Evolutionary conservation across 495 filamentous ascomycete genomes (phyloP).

Genomic region (Haplographium delicatum): DNA sequence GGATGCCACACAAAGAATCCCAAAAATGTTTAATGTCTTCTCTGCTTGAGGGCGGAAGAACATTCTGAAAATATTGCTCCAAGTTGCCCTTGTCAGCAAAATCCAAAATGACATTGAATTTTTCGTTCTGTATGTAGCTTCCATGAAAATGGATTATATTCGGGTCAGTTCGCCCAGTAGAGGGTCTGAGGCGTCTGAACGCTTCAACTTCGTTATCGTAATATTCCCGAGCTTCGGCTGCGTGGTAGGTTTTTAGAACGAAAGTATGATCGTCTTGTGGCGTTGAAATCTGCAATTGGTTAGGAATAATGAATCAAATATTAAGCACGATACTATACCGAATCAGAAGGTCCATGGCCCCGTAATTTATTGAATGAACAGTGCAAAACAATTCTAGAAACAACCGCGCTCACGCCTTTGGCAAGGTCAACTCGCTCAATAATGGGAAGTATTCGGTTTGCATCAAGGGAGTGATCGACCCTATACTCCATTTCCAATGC

Average conservation of each 20-base stretch:
- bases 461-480: slow-evolving; percentile 9
- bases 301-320: too few species aligned
- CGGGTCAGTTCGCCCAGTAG: slow-evolving; percentile 9
- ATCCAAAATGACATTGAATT: slow-evolving; percentile 37
- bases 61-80: slow-evolving; percentile 29
- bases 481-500: slow-evolving; percentile 9
- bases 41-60: slow-evolving; percentile 20
- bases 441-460: slow-evolving; percentile 27
- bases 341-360: too few species aligned
- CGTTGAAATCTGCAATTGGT: background rate
- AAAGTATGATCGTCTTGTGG: slow-evolving; percentile 24
- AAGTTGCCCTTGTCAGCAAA: slow-evolving; percentile 36
- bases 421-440: slow-evolving; percentile 7
- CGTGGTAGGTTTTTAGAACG: slow-evolving; percentile 37
- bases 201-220: slow-evolving; percentile 32
- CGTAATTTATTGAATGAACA: slow-evolving; percentile 25
- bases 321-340: too few species aligned
- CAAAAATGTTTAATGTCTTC: slow-evolving; percentile 34
- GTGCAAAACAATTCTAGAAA: slow-evolving; percentile 26
- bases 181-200: slow-evolving; percentile 29
- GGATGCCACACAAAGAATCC: slow-evolving; percentile 30
- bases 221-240: slow-evolving; percentile 22
- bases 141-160: slow-evolving; percentile 38
- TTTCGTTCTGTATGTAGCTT: slow-evolving; percentile 29
- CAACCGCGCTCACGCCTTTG: slow-evolving; percentile 14